phyloP scores from a whole-genome alignment of 352 stramenopile genomes.

The Phytophthora multivora region DNA sequence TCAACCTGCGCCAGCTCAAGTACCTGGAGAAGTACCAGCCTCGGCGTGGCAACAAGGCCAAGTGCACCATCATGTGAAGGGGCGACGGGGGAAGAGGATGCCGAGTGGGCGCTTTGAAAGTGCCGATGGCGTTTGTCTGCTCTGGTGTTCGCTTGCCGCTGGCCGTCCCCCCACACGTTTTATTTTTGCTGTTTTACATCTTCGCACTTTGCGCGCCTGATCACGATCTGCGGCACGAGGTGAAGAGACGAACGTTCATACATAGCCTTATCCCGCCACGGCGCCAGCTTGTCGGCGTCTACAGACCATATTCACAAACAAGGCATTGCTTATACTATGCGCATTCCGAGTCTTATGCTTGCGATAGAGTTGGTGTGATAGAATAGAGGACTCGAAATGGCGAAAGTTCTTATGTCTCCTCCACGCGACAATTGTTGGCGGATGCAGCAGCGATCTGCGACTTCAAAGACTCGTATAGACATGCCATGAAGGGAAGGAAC shows the following conservation, averaged over 20 bases:
- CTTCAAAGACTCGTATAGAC: too few relatives aligned
- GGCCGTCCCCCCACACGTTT: slow-evolving; percentile 25
- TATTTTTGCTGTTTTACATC: slow-evolving; percentile 41
- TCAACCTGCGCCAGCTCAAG: slow-evolving; percentile 98
- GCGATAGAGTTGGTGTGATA: not conserved
- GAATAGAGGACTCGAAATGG: not conserved
- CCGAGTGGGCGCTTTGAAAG: not conserved
- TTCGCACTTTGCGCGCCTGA: slow-evolving; percentile 14
- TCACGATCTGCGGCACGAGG: slow-evolving; percentile 10
- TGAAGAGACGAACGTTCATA: slow-evolving; percentile 19
- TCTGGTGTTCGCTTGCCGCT: slow-evolving; percentile 9
- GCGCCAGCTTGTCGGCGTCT: slow-evolving; percentile 13
- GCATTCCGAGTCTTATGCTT: not conserved
- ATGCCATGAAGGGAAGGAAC: too few relatives aligned
- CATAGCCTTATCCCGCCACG: slow-evolving; percentile 16
- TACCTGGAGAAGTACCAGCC: slow-evolving; percentile 97
- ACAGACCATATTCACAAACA: slow-evolving; percentile 36
- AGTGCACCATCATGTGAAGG: slow-evolving; percentile 87
- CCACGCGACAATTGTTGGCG: too few relatives aligned
- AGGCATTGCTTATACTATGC: slow-evolving; percentile 29
- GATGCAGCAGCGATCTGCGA: too few relatives aligned
- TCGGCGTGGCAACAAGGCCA: slow-evolving; percentile 69
- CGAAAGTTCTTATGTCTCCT: too few relatives aligned
- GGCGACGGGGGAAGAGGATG: slow-evolving; percentile 9
- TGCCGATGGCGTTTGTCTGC: slow-evolving; percentile 3